Evolutionary conservation across 2,329 filamentous ascomycete genomes (phyloP).

Genomic region (Epichloe typhina): DNA sequence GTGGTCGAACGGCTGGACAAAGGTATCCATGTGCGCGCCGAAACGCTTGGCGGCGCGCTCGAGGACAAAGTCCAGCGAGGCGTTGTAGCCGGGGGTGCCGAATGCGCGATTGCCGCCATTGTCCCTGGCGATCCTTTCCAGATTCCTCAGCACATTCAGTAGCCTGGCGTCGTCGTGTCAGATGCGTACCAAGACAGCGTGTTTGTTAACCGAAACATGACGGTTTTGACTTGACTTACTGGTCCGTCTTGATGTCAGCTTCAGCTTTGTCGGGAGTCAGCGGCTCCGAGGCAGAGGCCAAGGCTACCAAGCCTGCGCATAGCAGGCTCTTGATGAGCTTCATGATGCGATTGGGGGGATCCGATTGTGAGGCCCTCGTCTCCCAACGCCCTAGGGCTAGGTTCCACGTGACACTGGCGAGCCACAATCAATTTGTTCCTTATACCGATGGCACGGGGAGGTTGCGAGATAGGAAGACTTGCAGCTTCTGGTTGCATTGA

Average conservation of each 20-base stretch:
- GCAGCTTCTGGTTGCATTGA: too few species aligned
- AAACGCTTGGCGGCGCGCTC: conserved; percentile 28
- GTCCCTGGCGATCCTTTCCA: conserved; percentile 39
- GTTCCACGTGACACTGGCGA: background rate
- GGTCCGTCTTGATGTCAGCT: conserved; percentile 24
- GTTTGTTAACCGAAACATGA: background rate
- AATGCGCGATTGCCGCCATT: conserved; percentile 49
- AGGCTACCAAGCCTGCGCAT: conserved; percentile 7
- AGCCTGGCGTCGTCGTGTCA: conserved; percentile 20
- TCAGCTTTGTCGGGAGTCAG: conserved; percentile 27
- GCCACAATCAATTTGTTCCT: too few species aligned
- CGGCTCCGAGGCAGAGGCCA: conserved; percentile 15
- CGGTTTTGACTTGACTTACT: conserved; percentile 17
- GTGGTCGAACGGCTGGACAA: conserved; percentile 33
- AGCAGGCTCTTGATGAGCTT: conserved; percentile 8
- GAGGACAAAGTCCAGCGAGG: conserved; percentile 43
- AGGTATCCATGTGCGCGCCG: conserved; percentile 28
- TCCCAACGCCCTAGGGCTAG: background rate
- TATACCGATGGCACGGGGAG: too few species aligned
- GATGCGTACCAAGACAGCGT: background rate
- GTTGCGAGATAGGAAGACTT: too few species aligned
- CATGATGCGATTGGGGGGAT: conserved; percentile 7
- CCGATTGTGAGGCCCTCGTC: too few species aligned
- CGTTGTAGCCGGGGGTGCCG: conserved; percentile 44
- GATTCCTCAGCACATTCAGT: conserved; percentile 37